Evolutionary conservation across 1,284 basidiomycete species (phyloP), one percentile per base, ranked within the genome.

Genomic region (Sporisorium sorghi): DNA sequence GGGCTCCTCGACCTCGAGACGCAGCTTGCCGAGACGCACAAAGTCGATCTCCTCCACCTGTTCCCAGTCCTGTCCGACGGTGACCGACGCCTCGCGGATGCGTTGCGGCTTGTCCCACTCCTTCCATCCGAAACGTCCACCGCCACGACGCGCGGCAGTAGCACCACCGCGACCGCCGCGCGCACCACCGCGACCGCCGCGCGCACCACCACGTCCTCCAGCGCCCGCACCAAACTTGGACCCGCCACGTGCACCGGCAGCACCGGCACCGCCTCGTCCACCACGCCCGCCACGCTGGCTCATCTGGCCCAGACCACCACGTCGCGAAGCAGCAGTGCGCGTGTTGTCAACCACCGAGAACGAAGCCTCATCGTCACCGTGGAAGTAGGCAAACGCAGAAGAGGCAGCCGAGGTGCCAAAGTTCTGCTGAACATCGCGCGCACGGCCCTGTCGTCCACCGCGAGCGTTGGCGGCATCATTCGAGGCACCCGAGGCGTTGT

Each of bases 31-130:
- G 69, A 99, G 88, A 62, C 96, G 91, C 86, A 92, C 90, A 87
- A 98, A 99, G 85, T 98, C 96, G 81, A 99, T 92, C 87, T 99
- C 97, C 86, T 98, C 96, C 56, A 97, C 87, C 88, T 97, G 91
- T 47, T 89, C 87, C 97, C 97, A 99, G 79, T 92, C 91, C 26
- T 92, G 89, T 56, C 91, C 92, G 77, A 99, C 94, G 35, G 91
- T 91, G 69, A 99, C 93, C 3, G 94, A 97, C 12, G 94, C 92
- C 86, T 99, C 97, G 59, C 97, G 91, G 46, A 90, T 90, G 69
- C 95, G 91, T 83, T 93, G 91, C 72, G 89, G 92, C 92, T 59
- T 95, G 79, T 97, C 94, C 93, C 93, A 94, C 83, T 97, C 93
- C 86, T 92, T 91, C 91, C 92, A 95, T 39, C 93, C 93, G 78